Base-by-base conservation (phyloP, 2,329 filamentous ascomycete species). In the Aspergillus neotritici region DNA sequence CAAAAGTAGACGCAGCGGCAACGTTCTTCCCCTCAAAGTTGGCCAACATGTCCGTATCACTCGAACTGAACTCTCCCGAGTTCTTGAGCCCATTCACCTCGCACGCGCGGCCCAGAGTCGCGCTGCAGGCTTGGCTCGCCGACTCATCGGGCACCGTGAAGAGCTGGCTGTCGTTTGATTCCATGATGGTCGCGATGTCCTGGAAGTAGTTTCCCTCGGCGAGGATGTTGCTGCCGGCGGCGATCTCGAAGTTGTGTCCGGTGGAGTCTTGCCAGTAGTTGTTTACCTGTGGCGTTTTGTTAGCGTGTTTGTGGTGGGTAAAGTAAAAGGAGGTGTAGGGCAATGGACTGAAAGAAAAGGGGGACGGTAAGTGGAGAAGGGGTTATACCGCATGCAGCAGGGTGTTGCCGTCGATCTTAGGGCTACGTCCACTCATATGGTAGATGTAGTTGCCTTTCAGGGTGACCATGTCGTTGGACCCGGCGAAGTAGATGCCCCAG, bases 401-500 rank as follows among this genome's bases (percentile, higher is more conserved):
- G 41, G 78, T 78, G 60, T 76, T 76, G 25, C 70, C 70, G 46
- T 65, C 67, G 16, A 81, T 68, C 68, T 82, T 80, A 53, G 78
- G 79, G 11, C 68, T 67, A 43, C 79, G 77, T 45, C 78, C 79
- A 12, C 70, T 74, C 39, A 73, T 75, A 62, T 79, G 68, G 70
- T 79, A 75, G 59, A 82, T 68, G 66, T 80, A 80, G 71, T 82
- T 82, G 51, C 70, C 69, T 68, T 78, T 77, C 59, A 82, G 55
- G 50, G 79, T 82, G 55, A 81, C 68, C 48, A 74, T 56, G 57
- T 82, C 79, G 60, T 64, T 71, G 42, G 70, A 69, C 12, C 79
- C 79, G 33, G 70, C 73, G 33, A 82, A 69, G 66, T 78, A 79
- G 50, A 80, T 60, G 30, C 65, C 72, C 78, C 78, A 82, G 72